Conservation (phyloP, 495 filamentous ascomycete species). For the Viridothelium virens region DNA sequence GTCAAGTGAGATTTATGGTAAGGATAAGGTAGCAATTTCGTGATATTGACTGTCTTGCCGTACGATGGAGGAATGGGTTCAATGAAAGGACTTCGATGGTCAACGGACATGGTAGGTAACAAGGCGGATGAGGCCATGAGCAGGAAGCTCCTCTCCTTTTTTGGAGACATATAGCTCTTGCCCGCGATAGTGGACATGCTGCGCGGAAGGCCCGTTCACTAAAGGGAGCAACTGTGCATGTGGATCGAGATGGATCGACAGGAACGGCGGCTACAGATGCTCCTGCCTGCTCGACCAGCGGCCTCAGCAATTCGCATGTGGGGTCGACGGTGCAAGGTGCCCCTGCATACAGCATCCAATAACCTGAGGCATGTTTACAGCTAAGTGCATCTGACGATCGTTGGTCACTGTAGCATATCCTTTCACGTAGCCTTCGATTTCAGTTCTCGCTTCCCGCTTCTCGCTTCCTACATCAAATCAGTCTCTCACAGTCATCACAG, state of each 20-base stretch:
- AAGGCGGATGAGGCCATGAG: neutral
- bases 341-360: neutral
- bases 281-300: neutral
- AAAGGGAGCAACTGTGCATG: neutral
- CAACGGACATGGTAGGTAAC: neutral
- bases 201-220: neutral
- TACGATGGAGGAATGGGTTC: neutral
- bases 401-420: neutral
- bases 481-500: neutral
- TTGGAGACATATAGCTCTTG: neutral
- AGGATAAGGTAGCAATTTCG: no score
- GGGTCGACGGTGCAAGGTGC: neutral
- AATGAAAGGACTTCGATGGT: neutral
- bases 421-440: neutral
- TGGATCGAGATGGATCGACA: slow-evolving; percentile 4
- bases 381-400: neutral
- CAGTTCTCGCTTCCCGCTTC: neutral
- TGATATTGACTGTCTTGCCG: neutral
- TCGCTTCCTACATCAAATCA: neutral
- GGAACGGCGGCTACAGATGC: neutral
- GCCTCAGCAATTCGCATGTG: neutral
- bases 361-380: neutral
- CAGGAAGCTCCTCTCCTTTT: neutral
- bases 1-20: neutral
- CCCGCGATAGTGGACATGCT: neutral